These are phyloP conservation scores for Trichoderma sp. DNA, from an alignment of 2,329 filamentous ascomycete genomes.

Conservation along the genomic window DNA sequence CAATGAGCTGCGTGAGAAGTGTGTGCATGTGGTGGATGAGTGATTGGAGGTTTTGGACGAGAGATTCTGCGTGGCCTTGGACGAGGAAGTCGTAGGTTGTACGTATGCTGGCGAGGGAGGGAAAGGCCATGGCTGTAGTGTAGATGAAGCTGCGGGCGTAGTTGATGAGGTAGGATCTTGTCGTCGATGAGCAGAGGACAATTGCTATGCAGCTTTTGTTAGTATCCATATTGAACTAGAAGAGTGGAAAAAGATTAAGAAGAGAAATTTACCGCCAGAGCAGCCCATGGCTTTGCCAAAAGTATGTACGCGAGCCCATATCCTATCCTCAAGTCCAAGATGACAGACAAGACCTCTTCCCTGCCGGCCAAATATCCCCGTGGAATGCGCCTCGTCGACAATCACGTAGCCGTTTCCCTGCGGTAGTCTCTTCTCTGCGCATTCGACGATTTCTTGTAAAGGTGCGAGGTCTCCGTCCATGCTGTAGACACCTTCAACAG, in stretches of 20 bases:
- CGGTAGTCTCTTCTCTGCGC: constrained; percentile 56
- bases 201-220: constrained; percentile 37
- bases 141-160: constrained; percentile 75
- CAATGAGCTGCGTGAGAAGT: constrained; percentile 43
- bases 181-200: constrained; percentile 59
- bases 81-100: constrained; percentile 57
- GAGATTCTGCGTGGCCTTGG: constrained; percentile 45
- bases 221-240: background rate
- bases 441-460: constrained; percentile 56
- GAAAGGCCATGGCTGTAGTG: constrained; percentile 66
- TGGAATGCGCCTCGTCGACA: constrained; percentile 68
- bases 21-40: constrained; percentile 42
- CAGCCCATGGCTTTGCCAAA: constrained; percentile 68
- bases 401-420: constrained; percentile 59
- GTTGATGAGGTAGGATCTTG: constrained; percentile 67
- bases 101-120: constrained; percentile 57
- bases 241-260: background rate
- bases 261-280: constrained; percentile 59
- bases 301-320: constrained; percentile 61
- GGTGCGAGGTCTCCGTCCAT: constrained; percentile 79
- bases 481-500: constrained; percentile 71
- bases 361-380: constrained; percentile 54
- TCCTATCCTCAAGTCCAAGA: constrained; percentile 52
- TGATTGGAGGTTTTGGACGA: constrained; percentile 33
- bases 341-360: constrained; percentile 59